Evolutionary conservation across 257 asterid species (phyloP), one percentile per base, ranked within the genome.

Genomic region (Cynanchum wilfordii): DNA sequence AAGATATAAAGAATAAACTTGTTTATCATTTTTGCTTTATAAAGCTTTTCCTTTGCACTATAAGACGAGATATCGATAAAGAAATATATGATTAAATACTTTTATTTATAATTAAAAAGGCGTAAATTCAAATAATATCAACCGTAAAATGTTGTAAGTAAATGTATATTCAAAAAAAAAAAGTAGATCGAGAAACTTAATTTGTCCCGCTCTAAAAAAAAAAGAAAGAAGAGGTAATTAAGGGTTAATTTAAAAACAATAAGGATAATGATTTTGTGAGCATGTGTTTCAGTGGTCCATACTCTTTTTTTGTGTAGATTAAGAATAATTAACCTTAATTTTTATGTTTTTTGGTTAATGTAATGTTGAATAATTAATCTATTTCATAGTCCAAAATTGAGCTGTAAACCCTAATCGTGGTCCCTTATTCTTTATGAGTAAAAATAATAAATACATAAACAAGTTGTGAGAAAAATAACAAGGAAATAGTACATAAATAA

Each of bases 341-440:
- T 42, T 42, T 42, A 7, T 42, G 10, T 51, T 70, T 3, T 24
- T 44, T 24, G 71, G 44, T 57, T 13, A 80, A 76, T 68, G 77
- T 17, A 66, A 49, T 65, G 5, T 42, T 57, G 11, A 27, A 64
- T 50, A 13, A 50, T 13, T 50, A 50, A 3, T 45, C 71, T 71
- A 68, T 60, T 42, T 52, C 55, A 27, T 63, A 25, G 79, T 59
- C 73, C 86, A 77, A 79, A 42, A 73, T 79, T 78, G 87, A 83
- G 88, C 79, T 79, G 84, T 55, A 66, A 79, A 79, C 65, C 71
- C 69, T 60, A 59, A 10, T 1, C 7, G 83, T 83, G 90, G 90
- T 83, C 88, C 90, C 74, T 16, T 17, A 16, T 33, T 59, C 10
- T 0, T 0, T 33, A 33, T 3, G 4, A 55, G 60, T 68, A 66